A percentile compares a stretch with the other conserved stretches of the same genome.
Conservation (phyloP, 1,139 yeast species). For the Candida sanyaensis region DNA sequence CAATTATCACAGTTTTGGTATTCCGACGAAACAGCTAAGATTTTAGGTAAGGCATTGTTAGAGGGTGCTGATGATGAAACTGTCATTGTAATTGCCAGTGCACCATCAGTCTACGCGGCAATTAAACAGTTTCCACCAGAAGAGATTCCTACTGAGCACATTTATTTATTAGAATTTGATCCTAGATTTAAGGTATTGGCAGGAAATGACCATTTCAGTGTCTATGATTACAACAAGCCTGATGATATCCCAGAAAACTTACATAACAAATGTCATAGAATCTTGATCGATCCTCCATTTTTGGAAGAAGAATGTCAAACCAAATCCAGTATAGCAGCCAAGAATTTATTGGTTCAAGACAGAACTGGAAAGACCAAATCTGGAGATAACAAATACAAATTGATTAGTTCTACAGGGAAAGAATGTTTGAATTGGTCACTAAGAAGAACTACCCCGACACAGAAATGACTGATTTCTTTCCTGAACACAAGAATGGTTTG, state of each 20-base stretch:
- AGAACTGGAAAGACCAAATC: constrained; percentile 31
- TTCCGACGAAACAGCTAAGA: constrained; percentile 67
- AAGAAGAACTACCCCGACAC: constrained; percentile 64
- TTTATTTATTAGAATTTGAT: constrained; percentile 78
- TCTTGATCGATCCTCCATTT: constrained; percentile 90
- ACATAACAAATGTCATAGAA: constrained; percentile 64
- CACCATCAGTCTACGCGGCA: constrained; percentile 92
- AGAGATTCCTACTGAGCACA: constrained; percentile 63
- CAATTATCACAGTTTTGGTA: constrained; percentile 93
- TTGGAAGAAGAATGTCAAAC: constrained; percentile 79
- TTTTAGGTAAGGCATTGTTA: constrained; percentile 65
- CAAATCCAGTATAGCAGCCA: constrained; percentile 71
- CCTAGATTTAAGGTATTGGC: constrained; percentile 73
- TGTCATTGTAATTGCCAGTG: constrained; percentile 75
- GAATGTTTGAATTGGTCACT: constrained; percentile 65
- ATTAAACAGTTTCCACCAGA: constrained; percentile 54
- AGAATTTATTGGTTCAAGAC: constrained; percentile 52
- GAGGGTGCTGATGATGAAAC: constrained; percentile 76
- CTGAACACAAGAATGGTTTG: constrained; percentile 82
- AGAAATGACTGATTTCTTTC: constrained; percentile 62
- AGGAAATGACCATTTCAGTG: constrained; percentile 63
- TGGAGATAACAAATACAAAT: constrained; percentile 49
- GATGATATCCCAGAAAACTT: constrained; percentile 58
- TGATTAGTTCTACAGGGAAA: constrained; percentile 86
- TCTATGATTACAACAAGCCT: constrained; percentile 77